Conservation (phyloP, 2,329 filamentous ascomycete species). For the Exophiala alcalophila region DNA sequence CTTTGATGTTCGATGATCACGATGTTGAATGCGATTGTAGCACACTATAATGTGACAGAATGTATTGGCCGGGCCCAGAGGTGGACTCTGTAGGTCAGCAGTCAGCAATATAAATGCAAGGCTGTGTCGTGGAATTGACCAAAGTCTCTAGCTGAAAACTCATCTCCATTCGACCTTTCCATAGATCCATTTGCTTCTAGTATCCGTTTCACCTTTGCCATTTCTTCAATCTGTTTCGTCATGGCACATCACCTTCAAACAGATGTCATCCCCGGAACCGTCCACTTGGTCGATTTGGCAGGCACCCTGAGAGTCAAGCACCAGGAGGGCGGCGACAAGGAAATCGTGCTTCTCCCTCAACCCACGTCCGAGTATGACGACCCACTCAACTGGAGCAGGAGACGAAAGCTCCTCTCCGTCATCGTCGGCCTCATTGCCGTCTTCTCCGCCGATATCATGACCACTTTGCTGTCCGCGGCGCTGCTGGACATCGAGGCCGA, state of each 20-base stretch:
- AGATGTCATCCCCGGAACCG: slow-evolving; percentile 10
- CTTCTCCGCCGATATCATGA: slow-evolving; percentile 55
- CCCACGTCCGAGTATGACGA: slow-evolving; percentile 53
- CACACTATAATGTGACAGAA: too few species aligned
- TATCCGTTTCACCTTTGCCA: too few species aligned
- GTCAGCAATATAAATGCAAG: too few species aligned
- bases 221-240: too few species aligned
- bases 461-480: slow-evolving; percentile 51
- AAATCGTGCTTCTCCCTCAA: slow-evolving; percentile 53
- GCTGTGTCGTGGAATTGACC: too few species aligned
- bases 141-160: too few species aligned
- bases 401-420: slow-evolving; percentile 48
- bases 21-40: too few species aligned
- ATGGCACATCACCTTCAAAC: slow-evolving; percentile 11
- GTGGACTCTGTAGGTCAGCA: too few species aligned
- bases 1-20: too few species aligned
- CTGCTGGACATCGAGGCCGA: slow-evolving; percentile 49
- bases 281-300: slow-evolving; percentile 12
- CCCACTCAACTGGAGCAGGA: slow-evolving; percentile 50
- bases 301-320: slow-evolving; percentile 11
- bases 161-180: too few species aligned
- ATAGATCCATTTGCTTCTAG: too few species aligned
- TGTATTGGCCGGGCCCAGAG: too few species aligned
- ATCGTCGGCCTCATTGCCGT: slow-evolving; percentile 54
- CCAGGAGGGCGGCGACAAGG: slow-evolving; percentile 24